Evolutionary conservation across 2,329 filamentous ascomycete genomes (phyloP).

Genomic region (Cercospora berteroae): DNA sequence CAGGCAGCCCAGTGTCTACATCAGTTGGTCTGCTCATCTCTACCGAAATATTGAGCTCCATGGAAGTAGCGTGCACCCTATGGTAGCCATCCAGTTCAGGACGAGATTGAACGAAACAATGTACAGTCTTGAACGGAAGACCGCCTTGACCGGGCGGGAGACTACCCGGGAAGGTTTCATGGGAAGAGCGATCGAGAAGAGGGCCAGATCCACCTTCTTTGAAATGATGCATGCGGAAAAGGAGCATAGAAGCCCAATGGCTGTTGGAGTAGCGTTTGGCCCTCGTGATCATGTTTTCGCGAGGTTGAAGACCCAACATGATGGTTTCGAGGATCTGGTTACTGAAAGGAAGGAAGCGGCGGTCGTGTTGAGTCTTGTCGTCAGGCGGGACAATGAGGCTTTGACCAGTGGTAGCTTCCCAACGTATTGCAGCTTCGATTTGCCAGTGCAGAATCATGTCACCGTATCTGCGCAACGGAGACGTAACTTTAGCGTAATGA

Average conservation of each 20-base stretch:
- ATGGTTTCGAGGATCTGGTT: conserved; percentile 48
- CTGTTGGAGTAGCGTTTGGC: conserved; percentile 38
- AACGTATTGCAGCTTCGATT: conserved; percentile 60
- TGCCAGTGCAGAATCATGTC: conserved; percentile 65
- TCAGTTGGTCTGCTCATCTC: conserved; percentile 25
- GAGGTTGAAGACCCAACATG: conserved; percentile 47
- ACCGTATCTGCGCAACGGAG: conserved; percentile 59
- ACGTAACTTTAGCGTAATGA: conserved; percentile 58
- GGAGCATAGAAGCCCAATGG: conserved; percentile 54
- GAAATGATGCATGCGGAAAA: conserved; percentile 58
- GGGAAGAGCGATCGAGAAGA: background rate
- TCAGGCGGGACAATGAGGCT: conserved; percentile 39
- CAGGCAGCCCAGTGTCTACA: background rate
- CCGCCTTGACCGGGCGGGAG: conserved; percentile 5
- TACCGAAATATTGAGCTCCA: conserved; percentile 26
- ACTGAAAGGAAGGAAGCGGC: conserved; percentile 51
- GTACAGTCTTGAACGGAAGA: conserved; percentile 25
- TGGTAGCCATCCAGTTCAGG: background rate
- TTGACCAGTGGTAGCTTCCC: conserved; percentile 50
- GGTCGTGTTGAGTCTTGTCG: conserved; percentile 23
- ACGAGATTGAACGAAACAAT: background rate
- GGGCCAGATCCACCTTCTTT: conserved; percentile 1
- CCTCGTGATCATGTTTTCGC: conserved; percentile 45
- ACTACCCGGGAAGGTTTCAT: background rate
- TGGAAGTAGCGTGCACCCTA: background rate